Evolutionary conservation across 192 early-diverging fungal genomes (phyloP).

Genomic region (Ramicandelaber brevisporus): DNA sequence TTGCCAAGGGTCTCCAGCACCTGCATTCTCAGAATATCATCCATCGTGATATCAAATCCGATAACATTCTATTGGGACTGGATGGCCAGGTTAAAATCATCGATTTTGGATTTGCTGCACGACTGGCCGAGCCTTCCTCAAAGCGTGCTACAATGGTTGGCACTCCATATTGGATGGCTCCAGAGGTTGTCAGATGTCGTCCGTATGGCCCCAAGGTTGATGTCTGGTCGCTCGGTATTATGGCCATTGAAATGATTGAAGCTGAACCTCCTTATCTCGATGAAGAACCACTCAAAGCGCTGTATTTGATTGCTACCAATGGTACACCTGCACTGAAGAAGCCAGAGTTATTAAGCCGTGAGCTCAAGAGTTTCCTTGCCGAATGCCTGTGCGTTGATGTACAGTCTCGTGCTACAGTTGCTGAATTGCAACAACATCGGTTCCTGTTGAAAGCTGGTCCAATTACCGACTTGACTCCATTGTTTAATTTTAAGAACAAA

Average conservation of each 20-base stretch:
- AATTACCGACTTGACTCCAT: slow-evolving; percentile 27
- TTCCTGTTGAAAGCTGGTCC: slow-evolving; percentile 39
- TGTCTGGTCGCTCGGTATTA: slow-evolving; percentile 85
- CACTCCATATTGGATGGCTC: slow-evolving; percentile 78
- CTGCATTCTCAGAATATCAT: slow-evolving; percentile 65
- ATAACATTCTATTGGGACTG: slow-evolving; percentile 63
- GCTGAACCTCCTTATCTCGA: slow-evolving; percentile 88
- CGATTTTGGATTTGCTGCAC: slow-evolving; percentile 90
- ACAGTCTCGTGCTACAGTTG: slow-evolving; percentile 47
- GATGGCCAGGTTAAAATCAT: slow-evolving; percentile 68
- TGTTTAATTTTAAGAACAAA: slow-evolving; percentile 20
- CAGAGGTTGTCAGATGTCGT: slow-evolving; percentile 63
- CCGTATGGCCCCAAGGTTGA: slow-evolving; percentile 57
- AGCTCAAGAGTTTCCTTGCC: slow-evolving; percentile 70
- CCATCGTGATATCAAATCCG: slow-evolving; percentile 77
- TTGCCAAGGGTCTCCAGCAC: slow-evolving; percentile 49
- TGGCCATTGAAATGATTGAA: slow-evolving; percentile 96
- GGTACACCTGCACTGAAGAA: slow-evolving; percentile 79
- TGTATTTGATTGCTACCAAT: slow-evolving; percentile 88
- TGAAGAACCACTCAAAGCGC: slow-evolving; percentile 83
- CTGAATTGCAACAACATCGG: slow-evolving; percentile 56
- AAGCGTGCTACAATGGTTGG: slow-evolving; percentile 76
- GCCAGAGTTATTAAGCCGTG: slow-evolving; percentile 50
- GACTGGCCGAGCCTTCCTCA: slow-evolving; percentile 55
- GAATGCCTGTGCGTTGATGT: slow-evolving; percentile 70